phyloP scores from a whole-genome alignment of 2,329 filamentous ascomycete species.

The Colletotrichum caudatum region DNA sequence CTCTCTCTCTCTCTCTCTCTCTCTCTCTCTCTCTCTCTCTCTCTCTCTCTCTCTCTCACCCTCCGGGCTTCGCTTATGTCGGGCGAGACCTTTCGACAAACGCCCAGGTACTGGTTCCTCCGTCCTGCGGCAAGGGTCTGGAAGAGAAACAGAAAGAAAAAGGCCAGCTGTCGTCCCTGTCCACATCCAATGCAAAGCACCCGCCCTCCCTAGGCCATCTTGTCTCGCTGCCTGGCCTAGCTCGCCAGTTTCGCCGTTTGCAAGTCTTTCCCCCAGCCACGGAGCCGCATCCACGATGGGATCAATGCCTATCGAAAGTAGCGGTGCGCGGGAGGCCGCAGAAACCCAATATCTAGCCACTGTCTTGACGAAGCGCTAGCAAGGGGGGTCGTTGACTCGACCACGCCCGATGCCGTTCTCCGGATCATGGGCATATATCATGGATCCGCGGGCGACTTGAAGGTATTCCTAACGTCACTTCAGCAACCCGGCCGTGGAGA shows the following conservation, averaged over 20 bases:
- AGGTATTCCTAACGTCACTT: conserved; percentile 23
- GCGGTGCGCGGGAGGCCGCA: conserved; percentile 53
- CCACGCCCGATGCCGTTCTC: conserved; percentile 27
- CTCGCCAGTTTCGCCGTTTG: conserved; percentile 30
- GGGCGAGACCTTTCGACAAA: conserved; percentile 26
- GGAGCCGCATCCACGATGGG: conserved; percentile 14
- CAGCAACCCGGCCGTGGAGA: conserved; percentile 1
- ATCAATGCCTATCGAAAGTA: conserved; percentile 18
- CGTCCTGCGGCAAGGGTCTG: conserved; percentile 15
- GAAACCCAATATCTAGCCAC: conserved; percentile 50
- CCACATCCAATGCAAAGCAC: background rate
- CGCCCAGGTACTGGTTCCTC: conserved; percentile 23
- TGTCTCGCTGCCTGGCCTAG: background rate
- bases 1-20: background rate
- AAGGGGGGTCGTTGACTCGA: conserved; percentile 56
- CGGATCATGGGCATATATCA: conserved; percentile 12
- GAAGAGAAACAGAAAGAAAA: conserved; percentile 1
- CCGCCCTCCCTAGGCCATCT: background rate
- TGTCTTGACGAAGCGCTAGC: conserved; percentile 43
- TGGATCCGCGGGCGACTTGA: conserved; percentile 7
- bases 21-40: background rate
- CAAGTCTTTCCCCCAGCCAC: conserved; percentile 10
- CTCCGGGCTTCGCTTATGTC: conserved; percentile 3
- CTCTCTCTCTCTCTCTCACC: background rate
- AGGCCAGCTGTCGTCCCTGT: conserved; percentile 2